Evolutionary conservation across 192 early-diverging fungal genomes (phyloP).

Genomic region (Umbelopsis sp.): DNA sequence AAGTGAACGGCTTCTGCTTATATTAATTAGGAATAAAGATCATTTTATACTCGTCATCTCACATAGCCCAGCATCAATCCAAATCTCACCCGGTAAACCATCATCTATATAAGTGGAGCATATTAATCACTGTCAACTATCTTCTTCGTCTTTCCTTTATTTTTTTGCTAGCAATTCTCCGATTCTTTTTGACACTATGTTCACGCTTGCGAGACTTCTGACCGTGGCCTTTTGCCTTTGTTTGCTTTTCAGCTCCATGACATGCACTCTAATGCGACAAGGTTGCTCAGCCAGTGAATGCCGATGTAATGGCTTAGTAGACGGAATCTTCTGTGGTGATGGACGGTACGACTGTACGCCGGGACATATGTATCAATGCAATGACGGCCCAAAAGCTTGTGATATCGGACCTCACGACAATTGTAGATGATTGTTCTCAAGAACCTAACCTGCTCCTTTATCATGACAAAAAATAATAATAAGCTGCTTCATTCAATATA

Average conservation of each 20-base stretch:
- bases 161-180: neutral
- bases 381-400: neutral
- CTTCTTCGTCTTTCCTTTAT: neutral
- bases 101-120: neutral
- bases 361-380: neutral
- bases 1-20: too few species aligned
- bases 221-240: neutral
- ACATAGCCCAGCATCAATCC: too few species aligned
- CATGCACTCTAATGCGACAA: neutral
- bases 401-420: neutral
- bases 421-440: neutral
- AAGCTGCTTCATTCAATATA: too few species aligned
- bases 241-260: neutral
- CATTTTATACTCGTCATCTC: too few species aligned
- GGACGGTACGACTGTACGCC: neutral
- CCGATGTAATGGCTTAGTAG: neutral
- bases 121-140: neutral
- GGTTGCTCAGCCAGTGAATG: neutral
- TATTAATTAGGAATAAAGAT: too few species aligned
- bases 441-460: neutral
- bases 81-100: neutral
- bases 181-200: neutral
- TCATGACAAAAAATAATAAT: too few species aligned
- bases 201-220: neutral
- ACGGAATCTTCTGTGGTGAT: slow-evolving; percentile 8